Base-by-base conservation (phyloP, 768 basidiomycete genomes). In the Obba rivulosa region DNA sequence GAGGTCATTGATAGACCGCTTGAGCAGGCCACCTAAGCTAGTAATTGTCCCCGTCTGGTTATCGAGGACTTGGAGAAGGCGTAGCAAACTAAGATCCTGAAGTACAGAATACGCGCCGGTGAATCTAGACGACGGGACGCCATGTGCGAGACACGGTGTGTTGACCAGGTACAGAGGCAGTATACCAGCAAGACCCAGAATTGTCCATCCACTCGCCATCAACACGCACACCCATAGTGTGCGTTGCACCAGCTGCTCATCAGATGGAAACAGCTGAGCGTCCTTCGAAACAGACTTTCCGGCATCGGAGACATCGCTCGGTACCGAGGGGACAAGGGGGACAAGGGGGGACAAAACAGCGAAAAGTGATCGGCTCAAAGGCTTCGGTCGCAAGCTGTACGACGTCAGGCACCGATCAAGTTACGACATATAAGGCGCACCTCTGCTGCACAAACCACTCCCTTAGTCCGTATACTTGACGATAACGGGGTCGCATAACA, bases 371-470 rank as follows among this genome's bases (percentile, higher is more conserved):
- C 74, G 69, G 43, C 78, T 69, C 4, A 86, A 71, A 21, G 80
- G 77, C 60, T 76, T 73, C 24, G 86, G 83, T 34, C 86, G 83
- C 25, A 81, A 64, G 43, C 85, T 87, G 46, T 37, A 45, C 40
- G 24, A 40, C 61, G 43, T 60, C 52, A 49, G 49, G 28, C 28
- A 31, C 28, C 28, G 28, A 46, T 36, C n/a, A 41, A 35, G 42
- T 43, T 17, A n/a, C n/a, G 18, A 18, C 20, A 43, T 18, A 49
- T n/a, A 14, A 34, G n/a, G 74, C 82, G 66, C 61, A 89, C 85
- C 78, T 76, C 64, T 72, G 77, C 40, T 77, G 79, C 14, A 83
- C 75, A 62, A 90, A 90, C 87, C 87, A 90, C 60, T 87, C 85
- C 58, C 87, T 70, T 41, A 83, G 62, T 17, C 69, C 83, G 56